Base-by-base conservation (phyloP, 306 rosid species). In the Styphnolobium japonicum region DNA sequence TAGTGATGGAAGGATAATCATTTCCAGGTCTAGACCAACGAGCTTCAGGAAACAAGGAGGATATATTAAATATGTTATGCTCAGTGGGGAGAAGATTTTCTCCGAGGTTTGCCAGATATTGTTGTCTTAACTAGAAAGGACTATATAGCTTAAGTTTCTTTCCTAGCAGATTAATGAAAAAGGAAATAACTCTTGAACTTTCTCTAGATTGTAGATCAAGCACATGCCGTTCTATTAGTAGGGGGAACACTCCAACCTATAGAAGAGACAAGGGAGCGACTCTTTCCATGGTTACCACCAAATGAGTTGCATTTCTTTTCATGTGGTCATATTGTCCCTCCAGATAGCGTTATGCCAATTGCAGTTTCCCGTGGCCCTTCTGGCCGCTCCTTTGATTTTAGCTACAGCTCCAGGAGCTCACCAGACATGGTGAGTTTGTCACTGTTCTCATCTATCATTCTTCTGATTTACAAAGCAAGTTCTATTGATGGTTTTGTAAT, bases 201-300 rank as follows among this genome's bases (percentile, higher is more conserved):
- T 73, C 60, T 83, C 55, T 82, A 95, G 98, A 88, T 95, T 87
- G 87, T 85, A 68, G 90, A 87, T 62, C 92, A 91, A 87, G 92
- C 97, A 74, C 98, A 90, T 84, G 97, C 98, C 3, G 95, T 92
- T 33, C 77, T 95, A 61, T 84, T 95, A 85, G 93, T 94, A 31
- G 98, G 98, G 29, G 97, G 98, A 73, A 95, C 98, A 58, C 88
- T 92, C 74, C 98, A 91, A 77, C 98, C 98, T 65, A 87, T 90
- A 80, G 98, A 92, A 85, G 98, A 95, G 87, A 90, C 92, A 60
- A 84, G 95, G 85, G 98, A 88, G 80, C 85, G 97, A 69, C 97
- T 95, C 73, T 92, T 95, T 85, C 97, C 97, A 21, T 82, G 89
- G 90, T 75, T 95, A 81, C 91, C 88, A 60, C 86, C 61, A 10